Evolutionary conservation across 2,329 filamentous ascomycete species (phyloP).

Genomic region (Dendryphion nanum): DNA sequence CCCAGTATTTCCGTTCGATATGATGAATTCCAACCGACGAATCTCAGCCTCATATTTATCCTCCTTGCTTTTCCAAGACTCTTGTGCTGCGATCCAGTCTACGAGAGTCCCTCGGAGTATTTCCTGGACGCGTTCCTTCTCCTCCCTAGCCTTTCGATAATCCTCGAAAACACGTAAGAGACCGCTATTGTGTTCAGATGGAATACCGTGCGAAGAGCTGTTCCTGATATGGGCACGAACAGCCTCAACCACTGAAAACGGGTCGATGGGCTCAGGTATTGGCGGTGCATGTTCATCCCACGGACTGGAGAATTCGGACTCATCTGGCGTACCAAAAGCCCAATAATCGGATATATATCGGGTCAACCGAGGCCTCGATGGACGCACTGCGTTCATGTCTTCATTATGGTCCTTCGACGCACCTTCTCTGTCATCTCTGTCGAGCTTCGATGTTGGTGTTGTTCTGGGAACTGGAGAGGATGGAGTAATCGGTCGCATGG

Average conservation of each 20-base stretch:
- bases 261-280: conserved; percentile 19
- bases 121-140: conserved; percentile 29
- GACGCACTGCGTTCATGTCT: not conserved
- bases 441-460: too few relatives aligned
- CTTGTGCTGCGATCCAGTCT: conserved; percentile 25
- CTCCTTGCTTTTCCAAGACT: conserved; percentile 32
- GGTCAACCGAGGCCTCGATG: conserved; percentile 39
- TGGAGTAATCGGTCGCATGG: too few relatives aligned
- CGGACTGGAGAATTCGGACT: conserved; percentile 21
- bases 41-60: conserved; percentile 42
- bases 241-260: conserved; percentile 21
- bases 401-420: too few relatives aligned
- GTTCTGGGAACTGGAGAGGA: too few relatives aligned
- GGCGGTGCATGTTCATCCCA: conserved; percentile 23
- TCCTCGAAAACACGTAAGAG: conserved; percentile 45
- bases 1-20: conserved; percentile 41
- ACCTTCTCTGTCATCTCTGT: too few relatives aligned
- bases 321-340: conserved; percentile 18
- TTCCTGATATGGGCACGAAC: conserved; percentile 25
- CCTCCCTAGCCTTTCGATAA: conserved; percentile 36
- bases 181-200: conserved; percentile 33
- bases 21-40: conserved; percentile 45
- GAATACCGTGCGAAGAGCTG: conserved; percentile 20
- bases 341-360: conserved; percentile 40
- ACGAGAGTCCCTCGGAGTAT: conserved; percentile 27